phyloP scores from a whole-genome alignment of 495 filamentous ascomycete species.

The Choiromyces venosus region DNA sequence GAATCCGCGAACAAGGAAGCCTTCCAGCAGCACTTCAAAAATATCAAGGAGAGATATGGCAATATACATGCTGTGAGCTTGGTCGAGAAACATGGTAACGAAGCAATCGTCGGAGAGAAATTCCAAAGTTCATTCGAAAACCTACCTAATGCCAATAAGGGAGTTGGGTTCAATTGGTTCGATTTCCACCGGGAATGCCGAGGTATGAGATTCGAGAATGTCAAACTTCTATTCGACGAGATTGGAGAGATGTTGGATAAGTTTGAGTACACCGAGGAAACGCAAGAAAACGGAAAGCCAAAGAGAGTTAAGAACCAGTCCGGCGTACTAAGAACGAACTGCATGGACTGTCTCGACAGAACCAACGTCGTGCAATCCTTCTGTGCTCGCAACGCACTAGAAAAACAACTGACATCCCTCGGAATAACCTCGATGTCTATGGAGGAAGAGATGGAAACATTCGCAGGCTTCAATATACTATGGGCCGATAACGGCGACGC shows the following conservation, averaged over 20 bases:
- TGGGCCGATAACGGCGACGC: constrained; percentile 93
- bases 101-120: constrained; percentile 67
- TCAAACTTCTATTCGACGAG: constrained; percentile 65
- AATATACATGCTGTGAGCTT: constrained; percentile 71
- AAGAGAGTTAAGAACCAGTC: constrained; percentile 49
- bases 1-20: constrained; percentile 67
- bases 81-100: constrained; percentile 78
- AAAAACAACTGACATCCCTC: constrained; percentile 67
- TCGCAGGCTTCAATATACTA: constrained; percentile 84
- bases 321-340: constrained; percentile 82
- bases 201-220: constrained; percentile 96
- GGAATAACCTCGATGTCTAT: constrained; percentile 67
- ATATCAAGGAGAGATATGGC: constrained; percentile 62
- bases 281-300: constrained; percentile 47
- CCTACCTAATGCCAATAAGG: constrained; percentile 49
- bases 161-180: constrained; percentile 82
- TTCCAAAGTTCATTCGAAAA: constrained; percentile 63
- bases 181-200: constrained; percentile 87
- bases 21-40: constrained; percentile 70
- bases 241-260: constrained; percentile 59
- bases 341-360: constrained; percentile 94
- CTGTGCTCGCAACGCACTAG: constrained; percentile 68
- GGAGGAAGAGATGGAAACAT: constrained; percentile 49
- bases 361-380: constrained; percentile 92
- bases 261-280: constrained; percentile 59